These are phyloP conservation scores for Fusarium sp. DNA, from an alignment of 2,329 filamentous ascomycete genomes.

Conservation along the genomic window DNA sequence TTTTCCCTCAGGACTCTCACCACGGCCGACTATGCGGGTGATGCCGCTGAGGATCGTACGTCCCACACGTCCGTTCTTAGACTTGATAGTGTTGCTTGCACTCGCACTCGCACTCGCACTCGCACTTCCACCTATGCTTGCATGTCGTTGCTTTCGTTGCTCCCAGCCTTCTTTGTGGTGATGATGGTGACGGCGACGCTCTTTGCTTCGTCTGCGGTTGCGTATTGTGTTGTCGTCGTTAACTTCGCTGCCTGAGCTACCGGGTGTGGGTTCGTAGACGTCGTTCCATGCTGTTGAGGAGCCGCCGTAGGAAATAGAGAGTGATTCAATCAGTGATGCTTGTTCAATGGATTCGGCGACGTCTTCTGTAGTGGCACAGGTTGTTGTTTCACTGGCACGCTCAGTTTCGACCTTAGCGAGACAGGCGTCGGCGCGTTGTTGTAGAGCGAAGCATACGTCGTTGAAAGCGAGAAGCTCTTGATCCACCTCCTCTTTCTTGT, in stretches of 20 bases:
- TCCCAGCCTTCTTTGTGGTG: constrained; percentile 41
- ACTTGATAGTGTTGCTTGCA: constrained; percentile 46
- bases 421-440: constrained; percentile 62
- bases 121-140: constrained; percentile 42
- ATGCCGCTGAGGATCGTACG: constrained; percentile 56
- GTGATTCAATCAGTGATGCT: constrained; percentile 49
- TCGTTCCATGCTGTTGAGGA: constrained; percentile 44
- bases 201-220: constrained; percentile 46
- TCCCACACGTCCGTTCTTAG: constrained; percentile 53
- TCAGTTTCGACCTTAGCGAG: constrained; percentile 59
- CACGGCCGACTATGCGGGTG: constrained; percentile 55
- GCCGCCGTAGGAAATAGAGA: constrained; percentile 45
- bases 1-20: constrained; percentile 54
- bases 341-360: constrained; percentile 61
- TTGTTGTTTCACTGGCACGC: constrained; percentile 51
- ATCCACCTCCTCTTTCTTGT: constrained; percentile 48
- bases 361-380: constrained; percentile 47
- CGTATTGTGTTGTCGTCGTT: constrained; percentile 37
- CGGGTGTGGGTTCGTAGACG: constrained; percentile 51
- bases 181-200: constrained; percentile 46
- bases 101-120: constrained; percentile 41
- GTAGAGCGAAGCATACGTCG: constrained; percentile 59
- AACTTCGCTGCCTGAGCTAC: constrained; percentile 62
- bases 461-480: constrained; percentile 66
- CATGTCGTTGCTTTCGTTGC: constrained; percentile 43